Conservation (phyloP, 2,329 filamentous ascomycete species). For the Sarocladiaceae sp. region DNA sequence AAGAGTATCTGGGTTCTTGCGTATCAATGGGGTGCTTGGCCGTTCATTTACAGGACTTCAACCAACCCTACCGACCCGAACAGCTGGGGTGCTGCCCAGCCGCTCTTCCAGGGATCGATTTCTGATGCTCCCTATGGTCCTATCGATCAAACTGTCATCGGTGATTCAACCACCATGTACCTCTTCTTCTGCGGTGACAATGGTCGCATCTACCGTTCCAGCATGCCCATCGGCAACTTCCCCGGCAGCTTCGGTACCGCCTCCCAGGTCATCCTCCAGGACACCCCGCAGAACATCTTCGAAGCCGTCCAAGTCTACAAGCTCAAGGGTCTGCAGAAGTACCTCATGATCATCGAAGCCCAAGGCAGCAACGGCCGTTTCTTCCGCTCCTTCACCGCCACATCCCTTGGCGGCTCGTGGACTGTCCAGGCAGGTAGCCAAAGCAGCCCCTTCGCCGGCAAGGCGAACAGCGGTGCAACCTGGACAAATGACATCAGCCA, state of each 20-base stretch:
- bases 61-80: slow-evolving; percentile 51
- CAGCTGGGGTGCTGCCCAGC: slow-evolving; percentile 47
- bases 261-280: slow-evolving; percentile 45
- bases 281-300: slow-evolving; percentile 52
- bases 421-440: slow-evolving; percentile 51
- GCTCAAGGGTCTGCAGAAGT: slow-evolving; percentile 45
- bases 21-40: slow-evolving; percentile 56
- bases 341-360: slow-evolving; percentile 62
- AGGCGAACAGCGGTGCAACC: slow-evolving; percentile 56
- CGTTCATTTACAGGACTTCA: slow-evolving; percentile 56
- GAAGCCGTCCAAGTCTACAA: slow-evolving; percentile 63
- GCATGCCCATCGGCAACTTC: slow-evolving; percentile 58
- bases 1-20: slow-evolving; percentile 57
- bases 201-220: slow-evolving; percentile 58
- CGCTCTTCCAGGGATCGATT: slow-evolving; percentile 53
- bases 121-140: slow-evolving; percentile 45
- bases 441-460: slow-evolving; percentile 56
- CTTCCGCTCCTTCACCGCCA: slow-evolving; percentile 62
- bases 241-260: slow-evolving; percentile 51
- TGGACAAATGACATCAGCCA: slow-evolving; percentile 65
- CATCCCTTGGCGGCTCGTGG: slow-evolving; percentile 50
- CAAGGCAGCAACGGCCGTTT: slow-evolving; percentile 53
- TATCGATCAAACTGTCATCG: slow-evolving; percentile 61
- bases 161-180: slow-evolving; percentile 56
- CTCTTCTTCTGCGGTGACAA: slow-evolving; percentile 65